These are phyloP conservation scores for Acarospora socialis DNA, from an alignment of 2,329 filamentous ascomycete genomes.

Conservation along the genomic window DNA sequence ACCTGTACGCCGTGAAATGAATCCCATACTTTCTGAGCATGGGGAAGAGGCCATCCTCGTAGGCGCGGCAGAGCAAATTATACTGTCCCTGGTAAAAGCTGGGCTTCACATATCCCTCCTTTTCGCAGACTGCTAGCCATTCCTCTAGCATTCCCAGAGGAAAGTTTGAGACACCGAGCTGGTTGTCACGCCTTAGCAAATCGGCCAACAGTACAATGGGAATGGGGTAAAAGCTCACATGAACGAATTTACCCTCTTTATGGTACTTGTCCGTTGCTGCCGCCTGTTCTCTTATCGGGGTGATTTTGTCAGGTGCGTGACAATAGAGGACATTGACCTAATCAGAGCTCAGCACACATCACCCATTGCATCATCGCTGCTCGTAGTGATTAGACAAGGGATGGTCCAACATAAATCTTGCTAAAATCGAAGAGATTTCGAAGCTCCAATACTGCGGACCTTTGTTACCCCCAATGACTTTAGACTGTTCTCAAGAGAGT, in stretches of 20 bases:
- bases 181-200: constrained; percentile 7
- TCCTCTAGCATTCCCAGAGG: constrained; percentile 18
- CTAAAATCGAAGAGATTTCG: too few relatives aligned
- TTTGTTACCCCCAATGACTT: too few relatives aligned
- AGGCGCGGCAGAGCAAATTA: constrained; percentile 23
- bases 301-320: constrained; percentile 1
- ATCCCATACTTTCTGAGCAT: constrained; percentile 22
- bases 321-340: constrained; percentile 1
- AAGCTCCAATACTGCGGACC: too few relatives aligned
- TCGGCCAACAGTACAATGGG: background rate
- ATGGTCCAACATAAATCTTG: too few relatives aligned
- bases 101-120: constrained; percentile 24
- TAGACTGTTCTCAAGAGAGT: too few relatives aligned
- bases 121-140: constrained; percentile 22
- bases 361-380: too few relatives aligned
- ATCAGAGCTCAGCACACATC: too few relatives aligned
- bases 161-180: constrained; percentile 28
- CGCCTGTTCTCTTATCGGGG: background rate
- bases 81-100: constrained; percentile 29
- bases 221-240: background rate
- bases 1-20: constrained; percentile 18
- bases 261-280: constrained; percentile 1
- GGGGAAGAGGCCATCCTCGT: constrained; percentile 24
- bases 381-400: too few relatives aligned
- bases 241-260: background rate